A percentile compares a stretch with the other conserved stretches of the same genome.
Evolutionary conservation across 768 basidiomycete genomes (phyloP).

Genomic region (Rhodosporidiobolus odoratus): DNA sequence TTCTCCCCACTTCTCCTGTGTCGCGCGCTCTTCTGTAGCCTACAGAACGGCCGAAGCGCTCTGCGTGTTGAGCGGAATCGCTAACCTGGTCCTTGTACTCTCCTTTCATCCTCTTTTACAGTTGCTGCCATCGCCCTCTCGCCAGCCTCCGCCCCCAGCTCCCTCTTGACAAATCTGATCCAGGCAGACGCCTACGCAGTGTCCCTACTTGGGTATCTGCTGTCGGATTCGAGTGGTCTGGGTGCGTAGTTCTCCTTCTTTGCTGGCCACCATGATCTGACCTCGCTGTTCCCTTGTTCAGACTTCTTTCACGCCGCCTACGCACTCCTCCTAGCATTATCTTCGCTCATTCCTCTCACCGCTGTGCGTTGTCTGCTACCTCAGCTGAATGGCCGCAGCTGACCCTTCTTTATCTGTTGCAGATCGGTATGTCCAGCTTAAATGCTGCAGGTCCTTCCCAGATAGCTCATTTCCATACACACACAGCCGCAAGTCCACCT

Average conservation of each 20-base stretch:
- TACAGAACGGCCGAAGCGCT: too few species aligned
- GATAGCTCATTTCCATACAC: not conserved
- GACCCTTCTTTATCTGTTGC: not conserved
- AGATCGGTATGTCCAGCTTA: conserved; percentile 5
- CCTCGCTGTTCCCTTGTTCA: not conserved
- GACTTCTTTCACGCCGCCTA: conserved; percentile 32
- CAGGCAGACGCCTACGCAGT: conserved; percentile 25
- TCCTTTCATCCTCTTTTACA: not conserved
- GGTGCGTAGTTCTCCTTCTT: not conserved
- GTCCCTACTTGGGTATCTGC: conserved; percentile 8
- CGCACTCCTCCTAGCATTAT: conserved; percentile 23
- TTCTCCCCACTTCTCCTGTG: not conserved
- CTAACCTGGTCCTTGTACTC: not conserved
- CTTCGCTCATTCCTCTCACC: conserved; percentile 17
- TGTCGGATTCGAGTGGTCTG: conserved; percentile 4
- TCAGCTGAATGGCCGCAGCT: not conserved
- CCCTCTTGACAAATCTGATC: conserved; percentile 16
- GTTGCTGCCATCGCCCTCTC: conserved; percentile 27
- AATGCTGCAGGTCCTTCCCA: too few species aligned
- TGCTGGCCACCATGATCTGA: not conserved
- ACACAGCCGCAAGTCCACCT: conserved; percentile 17
- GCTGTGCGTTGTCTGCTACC: not conserved
- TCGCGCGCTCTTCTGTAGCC: not conserved
- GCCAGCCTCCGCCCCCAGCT: not conserved
- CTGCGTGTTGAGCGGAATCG: not conserved